Evolutionary conservation across 306 rosid species (phyloP), one percentile per base, ranked within the genome.

Genomic region (Hippophae tibetana): DNA sequence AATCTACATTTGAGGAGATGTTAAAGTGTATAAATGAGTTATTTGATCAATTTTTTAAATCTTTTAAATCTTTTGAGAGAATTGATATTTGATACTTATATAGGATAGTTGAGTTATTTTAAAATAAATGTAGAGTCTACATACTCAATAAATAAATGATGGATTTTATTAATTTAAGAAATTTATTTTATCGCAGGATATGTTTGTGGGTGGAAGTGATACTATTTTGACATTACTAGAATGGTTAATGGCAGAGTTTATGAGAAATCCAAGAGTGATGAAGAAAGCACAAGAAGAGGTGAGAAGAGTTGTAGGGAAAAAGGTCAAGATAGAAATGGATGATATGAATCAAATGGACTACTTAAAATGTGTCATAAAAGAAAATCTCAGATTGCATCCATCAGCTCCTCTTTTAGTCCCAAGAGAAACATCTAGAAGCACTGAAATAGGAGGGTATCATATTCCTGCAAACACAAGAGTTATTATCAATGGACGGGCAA

Each of bases 251-350:
- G 58, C 85, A 23, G 85, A 81, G 68, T 64, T 89, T 0, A 7
- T 70, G 26, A 81, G 61, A 61, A 75, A 78, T 45, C 87, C 86
- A 47, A 9, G 1, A 0, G 58, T 25, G 25, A 76, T 86, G 82
- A 68, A 77, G 54, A 86, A 82, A 60, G 85, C 62, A 0, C 84
- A 84, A 13, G 76, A 78, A 65, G 89, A 86, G 12, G 70, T 82
- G 26, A 81, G 97, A 65, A 73, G 61, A 12, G 59, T 84, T 3
- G 79, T 76, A 5, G 87, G 83, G 0, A 23, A 60, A 0, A 84
- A 70, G 67, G 7, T 61, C 31, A 70, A 67, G 26, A 50, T 86
- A 3, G 86, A 78, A 7, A 61, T 55, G 42, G 6, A 43, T 0
- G 83, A 76, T 13, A 7, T 80, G 3, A 54, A 27, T 5, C 49